Percentiles rank a stretch among this genome's conserved stretches.
phyloP scores from a whole-genome alignment of 75 land plant genomes.

The Pseudotsuga menziesii region DNA sequence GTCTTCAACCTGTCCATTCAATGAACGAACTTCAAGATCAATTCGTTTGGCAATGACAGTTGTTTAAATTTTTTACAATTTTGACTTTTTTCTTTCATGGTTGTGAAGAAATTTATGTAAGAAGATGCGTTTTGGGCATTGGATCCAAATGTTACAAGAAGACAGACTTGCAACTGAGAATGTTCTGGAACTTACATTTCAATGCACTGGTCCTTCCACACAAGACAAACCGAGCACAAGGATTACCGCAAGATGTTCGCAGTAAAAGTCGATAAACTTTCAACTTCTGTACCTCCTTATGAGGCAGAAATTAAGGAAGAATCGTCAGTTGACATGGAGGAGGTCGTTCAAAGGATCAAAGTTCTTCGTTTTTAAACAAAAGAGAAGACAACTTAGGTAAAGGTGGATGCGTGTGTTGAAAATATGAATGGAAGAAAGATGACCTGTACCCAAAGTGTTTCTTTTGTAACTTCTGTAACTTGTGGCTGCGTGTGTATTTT shows the following conservation, averaged over 20 bases:
- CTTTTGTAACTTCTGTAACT: too few relatives aligned
- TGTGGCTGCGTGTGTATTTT: too few relatives aligned
- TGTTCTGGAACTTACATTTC: conserved; percentile 58
- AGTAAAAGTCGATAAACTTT: not conserved
- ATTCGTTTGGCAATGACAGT: not conserved
- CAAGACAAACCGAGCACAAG: conserved; percentile 63
- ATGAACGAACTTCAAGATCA: not conserved
- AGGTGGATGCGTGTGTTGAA: not conserved
- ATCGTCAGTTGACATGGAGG: not conserved
- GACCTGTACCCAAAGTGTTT: too few relatives aligned
- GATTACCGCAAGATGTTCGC: conserved; percentile 44
- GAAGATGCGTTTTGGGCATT: conserved; percentile 35
- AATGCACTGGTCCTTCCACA: conserved; percentile 61
- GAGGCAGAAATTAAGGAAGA: not conserved
- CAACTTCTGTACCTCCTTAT: not conserved
- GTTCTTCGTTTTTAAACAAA: conserved; percentile 5
- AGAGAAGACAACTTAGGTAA: not conserved
- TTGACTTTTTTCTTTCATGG: conserved; percentile 25
- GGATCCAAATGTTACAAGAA: conserved; percentile 44
- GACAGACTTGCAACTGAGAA: conserved; percentile 50
- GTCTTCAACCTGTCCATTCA: too few relatives aligned
- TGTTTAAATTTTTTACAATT: not conserved
- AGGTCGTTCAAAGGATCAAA: not conserved
- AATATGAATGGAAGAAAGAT: not conserved
- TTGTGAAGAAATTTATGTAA: conserved; percentile 44